Base-by-base conservation (phyloP, 2,329 filamentous ascomycete genomes). In the Elsinoe perseae region DNA sequence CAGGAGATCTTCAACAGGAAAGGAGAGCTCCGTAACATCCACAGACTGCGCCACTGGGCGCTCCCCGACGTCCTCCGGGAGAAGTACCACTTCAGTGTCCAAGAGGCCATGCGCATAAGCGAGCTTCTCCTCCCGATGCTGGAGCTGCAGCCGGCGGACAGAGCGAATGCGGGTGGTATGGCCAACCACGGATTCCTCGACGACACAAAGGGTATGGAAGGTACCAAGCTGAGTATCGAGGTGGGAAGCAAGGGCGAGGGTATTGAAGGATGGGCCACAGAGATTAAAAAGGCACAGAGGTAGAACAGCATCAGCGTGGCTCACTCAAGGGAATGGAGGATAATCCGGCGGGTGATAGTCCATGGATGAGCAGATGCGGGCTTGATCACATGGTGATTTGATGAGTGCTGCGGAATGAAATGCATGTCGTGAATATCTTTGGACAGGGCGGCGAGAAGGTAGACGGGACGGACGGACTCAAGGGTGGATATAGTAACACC, bases 1-100 rank as follows among this genome's bases (percentile, higher is more conserved):
- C 92, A 96, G 71, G 93, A 97, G 70, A 98, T 98, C 61, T 98
- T 98, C 78, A 97, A 96, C 70, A 84, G 93, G 63, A 95, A 95
- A 72, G 93, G 93, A 64, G 93, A 98, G 70, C 81, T 98, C 34
- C 88, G 93, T 58, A 97, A 98, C 74, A 98, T 98, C 65, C 93
- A 97, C 72, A 83, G 93, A 43, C 80, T 98, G 61, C 87, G 93
- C 54, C 92, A 97, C 73, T 98, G 93, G 93, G 90, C 91, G 0
- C 77, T 98, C 4, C 83, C 91, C 0, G 92, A 97, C 65, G 93
- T 98, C 1, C 78, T 98, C 28, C 82, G 86, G 59, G 93, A 98
- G 72, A 98, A 98, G 69, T 98, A 98, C 68, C 93, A 97, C 70
- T 97, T 95, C 72, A 84, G 82, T 61, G 82, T 87, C 10, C 83